Evolutionary conservation across 2,329 filamentous ascomycete genomes (phyloP), one percentile per base, ranked within the genome.

Genomic region (Verticillium zaregamsianum): DNA sequence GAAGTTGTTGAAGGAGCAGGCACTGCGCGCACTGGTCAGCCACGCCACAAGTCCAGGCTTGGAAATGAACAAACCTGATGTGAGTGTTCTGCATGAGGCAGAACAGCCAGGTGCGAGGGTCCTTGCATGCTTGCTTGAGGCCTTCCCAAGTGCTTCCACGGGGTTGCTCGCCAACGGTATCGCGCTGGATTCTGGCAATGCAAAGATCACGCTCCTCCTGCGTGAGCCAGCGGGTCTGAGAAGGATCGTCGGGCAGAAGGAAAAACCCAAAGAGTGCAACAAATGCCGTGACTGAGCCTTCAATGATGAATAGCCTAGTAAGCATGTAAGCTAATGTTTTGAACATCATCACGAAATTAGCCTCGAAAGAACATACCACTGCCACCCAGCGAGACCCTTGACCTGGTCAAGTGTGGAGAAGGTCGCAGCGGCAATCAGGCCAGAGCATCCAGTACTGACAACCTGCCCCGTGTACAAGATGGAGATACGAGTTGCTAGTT

Each of bases 211-310:
- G 58, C 37, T 64, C 62, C 17, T 62, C 62, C 7, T 59, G 37
- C 1, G 62, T 60, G 32, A 64, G 61, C 58, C 58, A 62, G 39
- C 62, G 58, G 17, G 55, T 62, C 25, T 56, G 60, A 23, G 58
- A 62, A 20, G 58, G 65, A 62, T 77, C 75, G 56, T 76, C 75
- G 3, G 76, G 71, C 0, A 74, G 68, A 45, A 73, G 68, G 65
- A 77, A 77, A 33, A 77, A 73, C 6, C 74, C 75, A 7, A 74
- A 77, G 0, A 77, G 69, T 11, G 77, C 72, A 14, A 73, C 73
- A 32, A 77, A 76, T 7, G 64, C 74, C 4, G 73, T 76, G 11
- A 77, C 70, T 31, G 75, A 61, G 17, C 65, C 66, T 49, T 77
- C 63, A 11, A 65, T 65, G 25, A 64, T 60, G 23, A 60, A 49